These are phyloP conservation scores for Excoecaria cochinchinensis DNA, from an alignment of 345 rosid genomes.

Conservation along the genomic window DNA sequence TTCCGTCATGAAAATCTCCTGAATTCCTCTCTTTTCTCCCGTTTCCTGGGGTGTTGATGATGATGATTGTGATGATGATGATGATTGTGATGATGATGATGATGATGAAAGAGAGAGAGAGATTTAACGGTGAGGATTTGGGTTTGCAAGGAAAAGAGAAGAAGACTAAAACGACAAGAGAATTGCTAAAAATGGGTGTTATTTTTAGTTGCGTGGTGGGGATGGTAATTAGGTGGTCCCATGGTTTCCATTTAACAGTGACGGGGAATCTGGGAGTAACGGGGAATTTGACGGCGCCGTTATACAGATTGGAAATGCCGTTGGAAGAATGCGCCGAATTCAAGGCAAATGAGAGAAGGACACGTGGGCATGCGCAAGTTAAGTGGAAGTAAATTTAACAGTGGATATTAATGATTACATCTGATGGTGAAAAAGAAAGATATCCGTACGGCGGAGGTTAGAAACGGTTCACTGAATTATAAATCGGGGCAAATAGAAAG, in stretches of 20 bases:
- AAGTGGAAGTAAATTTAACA: not conserved
- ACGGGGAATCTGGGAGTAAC: conserved; percentile 58
- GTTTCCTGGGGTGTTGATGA: not conserved
- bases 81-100: conserved; percentile 10
- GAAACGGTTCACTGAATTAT: not conserved
- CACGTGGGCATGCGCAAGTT: conserved; percentile 30
- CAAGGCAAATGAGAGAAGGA: conserved; percentile 12
- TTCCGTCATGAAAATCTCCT: conserved; percentile 34
- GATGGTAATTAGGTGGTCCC: conserved; percentile 48
- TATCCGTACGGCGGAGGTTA: conserved; percentile 8
- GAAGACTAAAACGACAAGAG: not conserved
- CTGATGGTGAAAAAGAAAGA: not conserved
- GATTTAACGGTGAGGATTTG: conserved; percentile 7
- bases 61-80: not conserved
- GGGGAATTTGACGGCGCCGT: conserved; percentile 89
- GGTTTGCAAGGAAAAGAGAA: not conserved
- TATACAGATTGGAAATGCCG: conserved; percentile 28
- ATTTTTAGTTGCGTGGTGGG: conserved; percentile 37
- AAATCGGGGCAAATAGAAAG: not conserved
- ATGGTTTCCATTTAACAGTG: conserved; percentile 40
- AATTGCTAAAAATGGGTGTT: not conserved
- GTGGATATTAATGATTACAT: conserved; percentile 22
- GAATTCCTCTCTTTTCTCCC: conserved; percentile 18
- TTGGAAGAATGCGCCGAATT: conserved; percentile 23
- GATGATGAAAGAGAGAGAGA: not conserved